Evolutionary conservation across 345 rosid species (phyloP).

Genomic region (Cardamine chenopodiifolia): DNA sequence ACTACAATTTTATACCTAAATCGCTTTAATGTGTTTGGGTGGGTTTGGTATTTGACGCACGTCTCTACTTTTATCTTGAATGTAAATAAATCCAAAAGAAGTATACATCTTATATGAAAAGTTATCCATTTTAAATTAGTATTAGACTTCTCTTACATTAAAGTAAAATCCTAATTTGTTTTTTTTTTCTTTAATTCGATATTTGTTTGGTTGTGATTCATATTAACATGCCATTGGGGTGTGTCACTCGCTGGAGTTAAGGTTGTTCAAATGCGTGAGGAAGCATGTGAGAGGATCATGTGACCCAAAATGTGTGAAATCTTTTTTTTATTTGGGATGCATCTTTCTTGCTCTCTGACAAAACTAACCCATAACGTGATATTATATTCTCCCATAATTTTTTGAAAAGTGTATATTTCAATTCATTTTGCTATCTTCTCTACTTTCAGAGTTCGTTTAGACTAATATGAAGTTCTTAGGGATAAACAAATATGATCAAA

Average conservation of each 20-base stretch:
- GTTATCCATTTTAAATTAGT: background rate
- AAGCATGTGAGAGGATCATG: constrained; percentile 42
- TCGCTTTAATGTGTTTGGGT: constrained; percentile 26
- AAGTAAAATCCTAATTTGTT: constrained; percentile 1
- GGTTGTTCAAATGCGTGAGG: constrained; percentile 35
- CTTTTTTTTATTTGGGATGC: background rate
- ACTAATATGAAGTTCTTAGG: background rate
- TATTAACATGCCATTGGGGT: constrained; percentile 28
- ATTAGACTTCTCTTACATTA: constrained; percentile 10
- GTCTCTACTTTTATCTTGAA: constrained; percentile 24
- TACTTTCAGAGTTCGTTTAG: constrained; percentile 8
- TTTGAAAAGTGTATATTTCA: background rate
- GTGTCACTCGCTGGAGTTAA: constrained; percentile 33
- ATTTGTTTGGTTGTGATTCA: constrained; percentile 23
- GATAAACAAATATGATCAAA: background rate
- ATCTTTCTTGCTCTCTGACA: constrained; percentile 36
- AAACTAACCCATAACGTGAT: constrained; percentile 33
- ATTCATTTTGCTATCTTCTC: background rate
- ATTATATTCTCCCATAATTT: background rate
- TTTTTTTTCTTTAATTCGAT: background rate
- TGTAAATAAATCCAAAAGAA: background rate
- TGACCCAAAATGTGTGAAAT: constrained; percentile 27
- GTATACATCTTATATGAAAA: constrained; percentile 15
- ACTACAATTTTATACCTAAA: constrained; percentile 16
- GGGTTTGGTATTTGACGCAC: constrained; percentile 39